Conservation (phyloP, 352 stramenopile species). For the Pythium angustatum region DNA sequence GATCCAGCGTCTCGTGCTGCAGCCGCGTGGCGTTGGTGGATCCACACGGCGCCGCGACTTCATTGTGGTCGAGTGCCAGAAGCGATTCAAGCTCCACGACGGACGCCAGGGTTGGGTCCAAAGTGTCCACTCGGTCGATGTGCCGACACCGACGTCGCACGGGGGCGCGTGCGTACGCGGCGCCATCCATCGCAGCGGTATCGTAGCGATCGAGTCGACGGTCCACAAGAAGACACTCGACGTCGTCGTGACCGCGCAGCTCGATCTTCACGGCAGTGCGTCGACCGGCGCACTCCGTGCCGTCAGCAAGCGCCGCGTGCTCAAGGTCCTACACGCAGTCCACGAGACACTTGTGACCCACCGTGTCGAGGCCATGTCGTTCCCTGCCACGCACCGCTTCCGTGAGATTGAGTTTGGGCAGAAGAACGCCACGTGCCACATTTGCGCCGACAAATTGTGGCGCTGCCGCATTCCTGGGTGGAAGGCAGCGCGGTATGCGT, state of each 20-base stretch:
- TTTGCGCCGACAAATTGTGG: conserved; percentile 4
- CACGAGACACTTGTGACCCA: not conserved
- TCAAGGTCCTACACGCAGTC: conserved; percentile 2
- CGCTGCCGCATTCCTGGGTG: conserved; percentile 5
- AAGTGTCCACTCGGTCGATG: conserved; percentile 20
- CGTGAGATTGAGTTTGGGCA: conserved; percentile 16
- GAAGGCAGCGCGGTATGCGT: conserved; percentile 14
- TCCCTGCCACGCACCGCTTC: conserved; percentile 11
- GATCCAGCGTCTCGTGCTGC: conserved; percentile 39
- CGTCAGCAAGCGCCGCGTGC: conserved; percentile 11
- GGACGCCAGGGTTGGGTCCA: conserved; percentile 25
- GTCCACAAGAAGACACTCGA: conserved; percentile 28
- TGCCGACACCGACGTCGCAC: not conserved
- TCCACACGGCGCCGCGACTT: conserved; percentile 43
- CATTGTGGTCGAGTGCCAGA: conserved; percentile 39
- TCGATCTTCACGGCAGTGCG: conserved; percentile 35
- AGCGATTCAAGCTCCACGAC: conserved; percentile 29
- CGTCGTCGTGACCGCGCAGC: conserved; percentile 31
- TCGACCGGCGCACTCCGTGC: conserved; percentile 6
- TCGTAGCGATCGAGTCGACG: conserved; percentile 38
- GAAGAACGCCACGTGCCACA: conserved; percentile 8
- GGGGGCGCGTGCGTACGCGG: conserved; percentile 31
- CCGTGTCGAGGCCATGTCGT: conserved; percentile 20
- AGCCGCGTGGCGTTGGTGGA: conserved; percentile 20
- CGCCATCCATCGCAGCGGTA: conserved; percentile 38